Percentiles rank a stretch among this genome's conserved stretches.
Conservation (phyloP, 768 basidiomycete species). For the Suillus plorans region DNA sequence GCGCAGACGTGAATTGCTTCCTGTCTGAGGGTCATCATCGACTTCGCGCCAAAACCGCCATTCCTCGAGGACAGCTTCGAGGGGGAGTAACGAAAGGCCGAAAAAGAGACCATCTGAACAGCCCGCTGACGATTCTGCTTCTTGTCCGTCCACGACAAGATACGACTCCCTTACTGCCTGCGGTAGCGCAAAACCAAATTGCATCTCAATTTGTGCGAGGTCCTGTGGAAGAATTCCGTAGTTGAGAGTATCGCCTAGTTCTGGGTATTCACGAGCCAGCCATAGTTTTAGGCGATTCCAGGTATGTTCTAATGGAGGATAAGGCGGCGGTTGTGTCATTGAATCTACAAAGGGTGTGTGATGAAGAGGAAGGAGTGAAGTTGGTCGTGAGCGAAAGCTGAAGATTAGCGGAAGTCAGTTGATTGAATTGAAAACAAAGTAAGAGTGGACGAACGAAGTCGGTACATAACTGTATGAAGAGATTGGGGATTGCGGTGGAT, state of each 20-base stretch:
- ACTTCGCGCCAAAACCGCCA: conserved; percentile 97
- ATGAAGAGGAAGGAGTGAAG: conserved; percentile 69
- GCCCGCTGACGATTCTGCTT: conserved; percentile 83
- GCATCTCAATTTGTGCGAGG: conserved; percentile 77
- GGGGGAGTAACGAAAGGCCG: conserved; percentile 87
- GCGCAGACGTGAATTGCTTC: conserved; percentile 70
- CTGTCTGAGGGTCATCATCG: conserved; percentile 83
- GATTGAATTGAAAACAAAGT: conserved; percentile 1
- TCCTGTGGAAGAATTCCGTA: conserved; percentile 82
- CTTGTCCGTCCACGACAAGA: conserved; percentile 87
- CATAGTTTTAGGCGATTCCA: conserved; percentile 85
- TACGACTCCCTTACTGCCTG: conserved; percentile 90
- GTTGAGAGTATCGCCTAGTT: conserved; percentile 94
- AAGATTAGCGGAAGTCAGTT: conserved; percentile 6
- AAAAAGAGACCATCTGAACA: conserved; percentile 93
- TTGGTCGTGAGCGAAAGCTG: conserved; percentile 46
- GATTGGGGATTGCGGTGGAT: conserved; percentile 65
- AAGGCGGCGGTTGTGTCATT: conserved; percentile 40
- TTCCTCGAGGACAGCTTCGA: conserved; percentile 92
- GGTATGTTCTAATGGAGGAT: conserved; percentile 79
- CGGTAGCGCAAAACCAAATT: conserved; percentile 84
- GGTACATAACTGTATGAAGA: conserved; percentile 61
- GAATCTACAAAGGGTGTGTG: conserved; percentile 47
- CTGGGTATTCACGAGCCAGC: conserved; percentile 85
- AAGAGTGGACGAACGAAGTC: conserved; percentile 42